Evolutionary conservation across 2,329 filamentous ascomycete species (phyloP).

Genomic region (Pseudogymnoascus sp.): DNA sequence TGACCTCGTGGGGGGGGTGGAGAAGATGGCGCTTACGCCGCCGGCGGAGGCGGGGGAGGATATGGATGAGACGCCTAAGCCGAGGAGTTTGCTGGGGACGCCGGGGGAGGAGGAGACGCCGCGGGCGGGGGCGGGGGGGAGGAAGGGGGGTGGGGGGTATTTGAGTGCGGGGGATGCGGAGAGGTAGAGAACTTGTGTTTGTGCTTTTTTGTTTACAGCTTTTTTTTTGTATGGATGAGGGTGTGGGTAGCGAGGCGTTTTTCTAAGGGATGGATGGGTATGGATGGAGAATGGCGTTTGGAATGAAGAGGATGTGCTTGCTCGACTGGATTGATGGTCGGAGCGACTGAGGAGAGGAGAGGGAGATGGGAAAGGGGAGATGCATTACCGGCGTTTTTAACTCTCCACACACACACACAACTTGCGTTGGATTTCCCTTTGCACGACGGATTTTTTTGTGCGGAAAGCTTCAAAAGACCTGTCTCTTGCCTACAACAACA

Average conservation of each 20-base stretch:
- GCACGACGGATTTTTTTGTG: too few species aligned
- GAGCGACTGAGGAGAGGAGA: neutral
- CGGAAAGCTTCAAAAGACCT: too few species aligned
- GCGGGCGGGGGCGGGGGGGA: neutral
- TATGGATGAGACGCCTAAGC: constrained; percentile 23
- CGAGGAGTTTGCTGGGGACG: neutral
- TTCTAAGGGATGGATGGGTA: neutral
- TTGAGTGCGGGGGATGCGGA: neutral
- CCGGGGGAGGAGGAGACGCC: neutral
- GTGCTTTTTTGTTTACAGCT: too few species aligned
- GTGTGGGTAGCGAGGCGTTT: neutral
- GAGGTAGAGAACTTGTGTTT: neutral
- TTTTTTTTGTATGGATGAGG: neutral
- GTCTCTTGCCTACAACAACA: too few species aligned
- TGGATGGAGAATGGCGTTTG: neutral
- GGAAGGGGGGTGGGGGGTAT: neutral
- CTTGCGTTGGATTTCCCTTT: neutral
- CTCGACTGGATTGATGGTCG: neutral
- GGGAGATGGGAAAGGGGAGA: neutral
- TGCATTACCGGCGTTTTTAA: neutral
- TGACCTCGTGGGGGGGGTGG: neutral
- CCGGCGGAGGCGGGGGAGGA: constrained; percentile 10
- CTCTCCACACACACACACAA: neutral
- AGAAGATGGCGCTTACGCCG: constrained; percentile 11
- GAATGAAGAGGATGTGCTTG: neutral